Evolutionary conservation across 768 basidiomycete genomes (phyloP).

Genomic region (Boletales sp.): DNA sequence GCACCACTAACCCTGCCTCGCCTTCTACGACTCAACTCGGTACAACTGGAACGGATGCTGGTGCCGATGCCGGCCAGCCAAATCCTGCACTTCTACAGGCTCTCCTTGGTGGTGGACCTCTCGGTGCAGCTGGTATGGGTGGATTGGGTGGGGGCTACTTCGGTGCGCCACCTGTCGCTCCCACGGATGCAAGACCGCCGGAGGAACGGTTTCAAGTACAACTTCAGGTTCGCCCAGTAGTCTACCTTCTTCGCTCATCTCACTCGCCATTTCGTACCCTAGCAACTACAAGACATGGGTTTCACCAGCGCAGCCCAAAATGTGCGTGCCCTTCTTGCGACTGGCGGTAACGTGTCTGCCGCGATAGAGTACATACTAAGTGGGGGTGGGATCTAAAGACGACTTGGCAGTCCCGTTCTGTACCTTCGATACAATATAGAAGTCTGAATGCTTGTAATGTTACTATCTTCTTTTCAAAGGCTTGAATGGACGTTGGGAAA

Average conservation of each 20-base stretch:
- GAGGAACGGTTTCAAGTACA: conserved; percentile 93
- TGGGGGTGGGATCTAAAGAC: conserved; percentile 54
- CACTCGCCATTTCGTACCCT: background rate
- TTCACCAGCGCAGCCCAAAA: conserved; percentile 89
- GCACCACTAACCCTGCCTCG: conserved; percentile 23
- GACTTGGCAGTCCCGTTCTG: no score
- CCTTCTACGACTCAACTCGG: conserved; percentile 19
- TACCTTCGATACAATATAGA: no score
- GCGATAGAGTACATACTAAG: conserved; percentile 91
- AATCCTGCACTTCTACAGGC: conserved; percentile 44
- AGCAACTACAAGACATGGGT: conserved; percentile 96
- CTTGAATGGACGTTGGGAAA: no score
- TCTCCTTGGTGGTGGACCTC: conserved; percentile 5
- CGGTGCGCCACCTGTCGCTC: conserved; percentile 29
- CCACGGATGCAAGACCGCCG: conserved; percentile 69
- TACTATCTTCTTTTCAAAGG: no score
- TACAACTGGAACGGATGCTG: conserved; percentile 17
- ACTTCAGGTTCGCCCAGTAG: conserved; percentile 51
- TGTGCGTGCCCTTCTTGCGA: conserved; percentile 83
- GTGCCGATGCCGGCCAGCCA: conserved; percentile 17
- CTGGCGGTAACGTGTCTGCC: conserved; percentile 88
- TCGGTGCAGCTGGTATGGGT: conserved; percentile 3
- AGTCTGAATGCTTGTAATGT: no score
- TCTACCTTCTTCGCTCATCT: background rate
- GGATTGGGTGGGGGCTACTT: conserved; percentile 31